Evolutionary conservation across 352 stramenopile species (phyloP).

Genomic region (Globisporangium ultimum): DNA sequence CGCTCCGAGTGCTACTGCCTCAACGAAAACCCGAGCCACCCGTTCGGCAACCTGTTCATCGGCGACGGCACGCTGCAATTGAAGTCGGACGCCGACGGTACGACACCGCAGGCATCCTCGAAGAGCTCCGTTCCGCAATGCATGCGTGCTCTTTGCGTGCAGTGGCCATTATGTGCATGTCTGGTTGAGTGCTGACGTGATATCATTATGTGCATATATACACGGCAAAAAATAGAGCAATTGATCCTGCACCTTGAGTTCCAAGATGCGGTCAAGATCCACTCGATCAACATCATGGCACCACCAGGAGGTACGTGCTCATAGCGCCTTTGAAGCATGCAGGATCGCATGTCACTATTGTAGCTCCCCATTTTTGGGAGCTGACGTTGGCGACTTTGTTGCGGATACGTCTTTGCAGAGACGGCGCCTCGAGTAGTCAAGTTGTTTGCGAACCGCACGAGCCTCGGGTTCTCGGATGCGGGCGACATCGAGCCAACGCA

Average conservation of each 20-base stretch:
- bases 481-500: constrained; percentile 70
- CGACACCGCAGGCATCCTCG: no score
- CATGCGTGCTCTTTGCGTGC: no score
- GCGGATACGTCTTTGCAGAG: constrained; percentile 27
- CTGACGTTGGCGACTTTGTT: neutral
- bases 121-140: no score
- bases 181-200: no score
- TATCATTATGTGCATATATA: neutral
- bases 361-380: neutral
- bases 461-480: constrained; percentile 72
- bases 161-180: no score
- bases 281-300: constrained; percentile 65
- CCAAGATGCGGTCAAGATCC: constrained; percentile 75
- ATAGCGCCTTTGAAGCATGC: neutral
- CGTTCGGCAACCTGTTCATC: constrained; percentile 76
- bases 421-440: constrained; percentile 60
- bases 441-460: constrained; percentile 69
- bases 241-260: constrained; percentile 81
- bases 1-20: constrained; percentile 70
- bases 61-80: constrained; percentile 72
- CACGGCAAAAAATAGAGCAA: constrained; percentile 58
- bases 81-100: constrained; percentile 76
- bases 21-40: constrained; percentile 69
- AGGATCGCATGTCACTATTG: no score
- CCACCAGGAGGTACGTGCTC: constrained; percentile 33